Evolutionary conservation across 768 basidiomycete species (phyloP).

Genomic region (Tulasnella sp.): DNA sequence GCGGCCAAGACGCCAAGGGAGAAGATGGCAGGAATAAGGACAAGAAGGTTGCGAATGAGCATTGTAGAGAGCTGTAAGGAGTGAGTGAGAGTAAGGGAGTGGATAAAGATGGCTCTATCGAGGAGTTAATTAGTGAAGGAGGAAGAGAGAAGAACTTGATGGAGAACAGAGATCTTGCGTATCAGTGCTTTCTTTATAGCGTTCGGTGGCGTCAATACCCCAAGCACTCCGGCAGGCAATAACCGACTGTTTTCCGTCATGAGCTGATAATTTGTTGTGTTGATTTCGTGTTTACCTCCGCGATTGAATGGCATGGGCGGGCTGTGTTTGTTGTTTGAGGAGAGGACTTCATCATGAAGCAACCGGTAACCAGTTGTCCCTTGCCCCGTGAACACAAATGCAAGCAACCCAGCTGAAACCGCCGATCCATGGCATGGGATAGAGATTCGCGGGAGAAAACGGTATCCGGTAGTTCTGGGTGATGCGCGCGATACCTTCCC

Average conservation of each 20-base stretch:
- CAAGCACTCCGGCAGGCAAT: not conserved
- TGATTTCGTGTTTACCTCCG: not conserved
- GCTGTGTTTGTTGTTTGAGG: not conserved
- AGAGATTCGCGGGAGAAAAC: not conserved
- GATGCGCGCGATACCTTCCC: not conserved
- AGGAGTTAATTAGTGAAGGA: not conserved
- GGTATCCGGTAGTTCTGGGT: not conserved
- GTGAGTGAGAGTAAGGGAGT: not conserved
- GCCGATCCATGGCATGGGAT: not conserved
- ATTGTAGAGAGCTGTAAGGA: not conserved
- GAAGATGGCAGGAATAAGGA: not conserved
- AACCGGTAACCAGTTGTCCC: not conserved
- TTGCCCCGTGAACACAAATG: not conserved
- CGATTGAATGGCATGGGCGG: not conserved
- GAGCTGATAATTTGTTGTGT: not conserved
- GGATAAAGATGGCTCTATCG: not conserved
- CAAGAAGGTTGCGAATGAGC: not conserved
- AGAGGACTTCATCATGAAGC: not conserved
- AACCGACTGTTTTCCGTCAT: not conserved
- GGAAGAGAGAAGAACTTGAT: not conserved
- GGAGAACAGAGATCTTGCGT: not conserved
- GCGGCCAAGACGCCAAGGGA: not conserved
- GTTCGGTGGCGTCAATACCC: not conserved
- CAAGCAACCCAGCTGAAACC: not conserved
- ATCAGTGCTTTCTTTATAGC: not conserved